A percentile compares a stretch with the other conserved stretches of the same genome.
These are phyloP conservation scores for Quercus berberidifolia DNA, from an alignment of 306 rosid genomes.

Conservation along the genomic window DNA sequence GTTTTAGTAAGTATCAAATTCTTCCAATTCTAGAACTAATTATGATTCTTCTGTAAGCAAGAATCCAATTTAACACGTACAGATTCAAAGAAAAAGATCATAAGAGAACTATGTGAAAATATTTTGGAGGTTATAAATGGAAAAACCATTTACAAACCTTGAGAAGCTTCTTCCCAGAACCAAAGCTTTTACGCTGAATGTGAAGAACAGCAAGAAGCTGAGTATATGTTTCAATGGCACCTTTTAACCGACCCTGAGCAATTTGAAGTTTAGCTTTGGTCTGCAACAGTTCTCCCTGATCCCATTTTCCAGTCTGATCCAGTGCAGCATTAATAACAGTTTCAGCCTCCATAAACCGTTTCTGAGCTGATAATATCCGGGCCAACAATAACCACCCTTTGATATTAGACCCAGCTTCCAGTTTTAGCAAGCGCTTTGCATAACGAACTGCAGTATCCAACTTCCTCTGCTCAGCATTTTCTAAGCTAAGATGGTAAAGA, in stretches of 20 bases:
- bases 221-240: slow-evolving; percentile 63
- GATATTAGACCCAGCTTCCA: slow-evolving; percentile 66
- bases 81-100: not conserved
- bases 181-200: slow-evolving; percentile 68
- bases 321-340: slow-evolving; percentile 68
- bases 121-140: not conserved
- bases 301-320: slow-evolving; percentile 91
- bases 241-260: slow-evolving; percentile 64
- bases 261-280: slow-evolving; percentile 83
- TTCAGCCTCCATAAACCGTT: slow-evolving; percentile 66
- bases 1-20: not conserved
- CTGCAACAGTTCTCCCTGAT: slow-evolving; percentile 74
- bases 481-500: slow-evolving; percentile 65
- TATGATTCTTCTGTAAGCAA: not conserved
- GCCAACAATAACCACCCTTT: slow-evolving; percentile 78
- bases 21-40: not conserved
- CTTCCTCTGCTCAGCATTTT: slow-evolving; percentile 76
- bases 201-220: slow-evolving; percentile 79
- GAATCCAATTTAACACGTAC: not conserved
- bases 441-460: slow-evolving; percentile 65
- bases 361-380: slow-evolving; percentile 78
- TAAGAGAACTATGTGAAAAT: not conserved
- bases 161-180: slow-evolving; percentile 40
- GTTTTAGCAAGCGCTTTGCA: slow-evolving; percentile 51
- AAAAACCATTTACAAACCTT: slow-evolving; percentile 46